Conservation (phyloP, 2,329 filamentous ascomycete genomes). For the Raffaelea arxii region DNA sequence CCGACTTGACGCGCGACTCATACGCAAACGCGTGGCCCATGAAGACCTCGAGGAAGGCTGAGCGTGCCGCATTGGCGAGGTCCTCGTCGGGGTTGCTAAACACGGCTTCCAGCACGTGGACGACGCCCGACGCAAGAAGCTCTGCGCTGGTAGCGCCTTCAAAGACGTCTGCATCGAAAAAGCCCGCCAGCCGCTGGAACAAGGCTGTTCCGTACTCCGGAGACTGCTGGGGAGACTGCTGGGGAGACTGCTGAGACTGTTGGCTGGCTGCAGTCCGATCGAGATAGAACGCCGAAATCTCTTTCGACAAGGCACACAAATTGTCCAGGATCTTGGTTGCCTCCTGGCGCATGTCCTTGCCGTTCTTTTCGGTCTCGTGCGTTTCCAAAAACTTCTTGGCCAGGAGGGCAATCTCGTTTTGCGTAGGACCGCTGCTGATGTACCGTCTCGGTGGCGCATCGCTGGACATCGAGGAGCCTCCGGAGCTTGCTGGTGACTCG, state of each 20-base stretch:
- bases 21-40: constrained; percentile 66
- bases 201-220: constrained; percentile 49
- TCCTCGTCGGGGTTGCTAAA: constrained; percentile 63
- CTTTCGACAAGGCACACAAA: constrained; percentile 59
- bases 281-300: constrained; percentile 65
- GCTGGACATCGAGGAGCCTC: constrained; percentile 55
- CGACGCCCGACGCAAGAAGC: constrained; percentile 80
- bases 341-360: constrained; percentile 66
- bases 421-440: constrained; percentile 44
- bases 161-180: constrained; percentile 81
- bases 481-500: constrained; percentile 57
- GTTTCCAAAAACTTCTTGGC: constrained; percentile 76
- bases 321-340: constrained; percentile 66
- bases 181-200: constrained; percentile 66
- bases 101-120: constrained; percentile 71
- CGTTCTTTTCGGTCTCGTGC: constrained; percentile 68
- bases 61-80: constrained; percentile 57
- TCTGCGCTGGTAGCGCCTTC: constrained; percentile 95
- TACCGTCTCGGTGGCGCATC: constrained; percentile 42
- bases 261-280: constrained; percentile 36
- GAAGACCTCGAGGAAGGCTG: constrained; percentile 83
- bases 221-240: too few relatives aligned
- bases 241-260: too few relatives aligned
- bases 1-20: constrained; percentile 54
- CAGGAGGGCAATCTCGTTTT: constrained; percentile 62